Percentiles rank a stretch among this genome's conserved stretches.
phyloP scores from a whole-genome alignment of 805 yeast species.

The Lipomyces anomalus region DNA sequence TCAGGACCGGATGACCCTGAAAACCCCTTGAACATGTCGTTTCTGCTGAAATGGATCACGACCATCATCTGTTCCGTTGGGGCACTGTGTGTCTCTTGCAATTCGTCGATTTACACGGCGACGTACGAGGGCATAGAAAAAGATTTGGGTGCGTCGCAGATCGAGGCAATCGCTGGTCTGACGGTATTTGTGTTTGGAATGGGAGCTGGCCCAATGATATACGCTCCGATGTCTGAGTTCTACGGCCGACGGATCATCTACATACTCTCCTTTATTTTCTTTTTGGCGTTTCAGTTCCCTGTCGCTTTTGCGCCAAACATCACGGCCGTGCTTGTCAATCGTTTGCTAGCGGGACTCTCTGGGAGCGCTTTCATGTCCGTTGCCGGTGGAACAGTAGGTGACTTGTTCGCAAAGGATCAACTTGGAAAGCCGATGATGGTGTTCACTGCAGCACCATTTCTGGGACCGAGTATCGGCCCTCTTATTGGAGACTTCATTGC shows the following conservation, averaged over 20 bases:
- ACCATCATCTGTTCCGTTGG: constrained; percentile 29
- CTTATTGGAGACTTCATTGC: constrained; percentile 50
- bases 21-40: constrained; percentile 36
- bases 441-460: constrained; percentile 31
- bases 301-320: constrained; percentile 40
- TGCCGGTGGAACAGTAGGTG: constrained; percentile 79
- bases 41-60: constrained; percentile 36
- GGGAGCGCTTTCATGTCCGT: constrained; percentile 80
- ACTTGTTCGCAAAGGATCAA: constrained; percentile 57
- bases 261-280: constrained; percentile 44
- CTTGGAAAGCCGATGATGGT: constrained; percentile 26
- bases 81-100: constrained; percentile 36
- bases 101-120: constrained; percentile 47
- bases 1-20: constrained; percentile 33
- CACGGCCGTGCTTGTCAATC: constrained; percentile 48
- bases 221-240: constrained; percentile 65
- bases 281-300: constrained; percentile 45
- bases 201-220: constrained; percentile 57
- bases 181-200: constrained; percentile 53
- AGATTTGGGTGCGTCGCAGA: constrained; percentile 39
- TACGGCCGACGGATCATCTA: constrained; percentile 67
- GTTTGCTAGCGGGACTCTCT: constrained; percentile 69
- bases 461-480: constrained; percentile 69
- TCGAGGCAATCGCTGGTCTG: constrained; percentile 46
- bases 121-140: constrained; percentile 38